Percentiles rank a stretch among this genome's conserved stretches.
Evolutionary conservation across 2,329 filamentous ascomycete genomes (phyloP).

Genomic region (Aspergillus sp.): DNA sequence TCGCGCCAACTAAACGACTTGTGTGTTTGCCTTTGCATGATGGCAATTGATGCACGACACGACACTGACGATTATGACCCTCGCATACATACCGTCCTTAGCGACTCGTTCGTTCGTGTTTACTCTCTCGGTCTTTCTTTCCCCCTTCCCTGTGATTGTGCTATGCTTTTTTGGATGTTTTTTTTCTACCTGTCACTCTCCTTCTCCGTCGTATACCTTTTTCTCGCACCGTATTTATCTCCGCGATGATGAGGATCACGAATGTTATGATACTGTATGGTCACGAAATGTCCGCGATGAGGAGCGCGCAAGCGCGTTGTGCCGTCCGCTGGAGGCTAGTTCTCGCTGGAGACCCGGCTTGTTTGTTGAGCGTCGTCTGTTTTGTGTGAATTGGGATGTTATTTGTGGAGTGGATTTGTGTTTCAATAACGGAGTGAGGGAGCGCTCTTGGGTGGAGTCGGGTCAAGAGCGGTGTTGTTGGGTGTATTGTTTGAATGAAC

Average conservation of each 20-base stretch:
- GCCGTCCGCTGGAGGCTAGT: slow-evolving; percentile 22
- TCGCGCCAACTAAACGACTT: slow-evolving; percentile 70
- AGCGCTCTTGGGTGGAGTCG: slow-evolving; percentile 2
- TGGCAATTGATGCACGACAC: slow-evolving; percentile 21
- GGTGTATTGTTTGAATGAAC: background rate
- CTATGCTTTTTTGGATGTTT: slow-evolving; percentile 22
- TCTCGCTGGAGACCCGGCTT: slow-evolving; percentile 18
- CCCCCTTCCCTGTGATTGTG: slow-evolving; percentile 12
- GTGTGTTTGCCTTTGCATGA: slow-evolving; percentile 20
- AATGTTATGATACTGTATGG: slow-evolving; percentile 43
- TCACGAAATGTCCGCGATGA: slow-evolving; percentile 27
- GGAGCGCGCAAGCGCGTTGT: slow-evolving; percentile 24
- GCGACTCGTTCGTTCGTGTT: slow-evolving; percentile 20
- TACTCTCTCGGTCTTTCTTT: slow-evolving; percentile 19
- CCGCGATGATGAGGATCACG: slow-evolving; percentile 43
- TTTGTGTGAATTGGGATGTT: background rate
- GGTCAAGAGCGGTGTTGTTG: background rate
- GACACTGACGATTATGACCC: slow-evolving; percentile 25
- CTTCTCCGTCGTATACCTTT: slow-evolving; percentile 39
- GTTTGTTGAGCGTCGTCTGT: background rate
- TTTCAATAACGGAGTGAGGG: slow-evolving; percentile 9
- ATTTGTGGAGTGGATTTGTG: background rate
- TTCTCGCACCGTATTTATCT: slow-evolving; percentile 35
- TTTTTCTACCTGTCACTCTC: slow-evolving; percentile 26
- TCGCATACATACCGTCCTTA: slow-evolving; percentile 16